A percentile compares a stretch with the other conserved stretches of the same genome.
Conservation (phyloP, 371 early-diverging fungal species). For the Nematocida sp. region DNA sequence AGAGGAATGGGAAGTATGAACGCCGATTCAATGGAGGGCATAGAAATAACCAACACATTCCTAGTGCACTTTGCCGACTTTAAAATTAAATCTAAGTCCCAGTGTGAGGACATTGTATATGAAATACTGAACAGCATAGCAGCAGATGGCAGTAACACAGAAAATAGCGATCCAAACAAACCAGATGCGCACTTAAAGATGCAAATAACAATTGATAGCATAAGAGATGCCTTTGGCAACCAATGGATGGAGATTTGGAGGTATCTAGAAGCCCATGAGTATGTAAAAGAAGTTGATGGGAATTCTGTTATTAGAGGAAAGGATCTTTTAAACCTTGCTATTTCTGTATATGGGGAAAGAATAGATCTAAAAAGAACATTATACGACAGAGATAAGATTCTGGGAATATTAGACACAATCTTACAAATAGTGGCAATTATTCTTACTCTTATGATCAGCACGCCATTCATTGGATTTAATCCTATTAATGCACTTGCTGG, state of each 20-base stretch:
- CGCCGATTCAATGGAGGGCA: slow-evolving; percentile 29
- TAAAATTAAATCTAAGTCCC: slow-evolving; percentile 51
- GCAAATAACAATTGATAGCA: slow-evolving; percentile 49
- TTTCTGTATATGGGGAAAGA: slow-evolving; percentile 58
- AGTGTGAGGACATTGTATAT: slow-evolving; percentile 58
- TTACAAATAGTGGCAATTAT: slow-evolving; percentile 51
- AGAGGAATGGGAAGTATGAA: slow-evolving; percentile 17
- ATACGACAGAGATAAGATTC: slow-evolving; percentile 68
- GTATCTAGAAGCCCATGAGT: slow-evolving; percentile 12
- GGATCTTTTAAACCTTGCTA: slow-evolving; percentile 30
- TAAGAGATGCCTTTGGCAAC: slow-evolving; percentile 23
- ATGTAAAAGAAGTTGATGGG: slow-evolving; percentile 15
- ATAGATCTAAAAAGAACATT: slow-evolving; percentile 65
- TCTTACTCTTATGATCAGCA: slow-evolving; percentile 58
- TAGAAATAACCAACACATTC: slow-evolving; percentile 64
- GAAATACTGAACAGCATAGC: slow-evolving; percentile 47
- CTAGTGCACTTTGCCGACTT: slow-evolving; percentile 65
- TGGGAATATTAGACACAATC: slow-evolving; percentile 67
- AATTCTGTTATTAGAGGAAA: slow-evolving; percentile 49
- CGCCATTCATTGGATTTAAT: slow-evolving; percentile 65
- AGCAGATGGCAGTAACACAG: slow-evolving; percentile 38
- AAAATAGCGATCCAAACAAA: slow-evolving; percentile 54
- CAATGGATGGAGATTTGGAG: slow-evolving; percentile 57
- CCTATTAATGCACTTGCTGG: slow-evolving; percentile 65
- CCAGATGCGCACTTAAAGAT: slow-evolving; percentile 53